A percentile compares a stretch with the other conserved stretches of the same genome.
phyloP scores from a whole-genome alignment of 306 rosid species.

The Morella rubra region DNA sequence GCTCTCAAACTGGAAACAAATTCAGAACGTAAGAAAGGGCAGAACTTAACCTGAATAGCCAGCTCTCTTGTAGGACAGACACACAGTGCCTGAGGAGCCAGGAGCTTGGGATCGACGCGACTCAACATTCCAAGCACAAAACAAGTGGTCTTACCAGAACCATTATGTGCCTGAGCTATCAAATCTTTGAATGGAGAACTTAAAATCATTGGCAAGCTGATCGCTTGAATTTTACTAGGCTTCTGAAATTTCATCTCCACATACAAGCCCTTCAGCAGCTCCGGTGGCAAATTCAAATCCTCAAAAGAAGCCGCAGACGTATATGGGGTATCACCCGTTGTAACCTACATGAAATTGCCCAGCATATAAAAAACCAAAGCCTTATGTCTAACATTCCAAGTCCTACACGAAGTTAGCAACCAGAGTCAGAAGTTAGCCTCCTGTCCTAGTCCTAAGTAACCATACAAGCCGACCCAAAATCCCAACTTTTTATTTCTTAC shows the following conservation, averaged over 20 bases:
- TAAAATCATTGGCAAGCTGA: slow-evolving; percentile 86
- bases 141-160: slow-evolving; percentile 95
- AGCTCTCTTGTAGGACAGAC: slow-evolving; percentile 91
- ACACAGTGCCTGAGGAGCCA: slow-evolving; percentile 86
- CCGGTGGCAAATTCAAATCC: slow-evolving; percentile 61
- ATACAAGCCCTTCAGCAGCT: slow-evolving; percentile 74
- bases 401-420: neutral
- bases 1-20: neutral
- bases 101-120: slow-evolving; percentile 68
- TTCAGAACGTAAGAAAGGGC: neutral
- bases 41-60: slow-evolving; percentile 66
- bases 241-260: slow-evolving; percentile 83
- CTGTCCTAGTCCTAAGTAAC: no score
- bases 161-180: slow-evolving; percentile 94
- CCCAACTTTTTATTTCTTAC: no score
- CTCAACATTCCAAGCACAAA: slow-evolving; percentile 92
- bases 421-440: neutral
- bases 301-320: slow-evolving; percentile 77
- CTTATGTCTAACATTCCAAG: neutral
- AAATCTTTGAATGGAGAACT: slow-evolving; percentile 69
- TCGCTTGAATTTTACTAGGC: slow-evolving; percentile 88
- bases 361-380: neutral
- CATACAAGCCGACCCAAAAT: no score
- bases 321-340: slow-evolving; percentile 67
- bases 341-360: slow-evolving; percentile 45